Evolutionary conservation across 805 yeast genomes (phyloP), one percentile per base, ranked within the genome.

Genomic region (Scheffersomyces ergatensis): DNA sequence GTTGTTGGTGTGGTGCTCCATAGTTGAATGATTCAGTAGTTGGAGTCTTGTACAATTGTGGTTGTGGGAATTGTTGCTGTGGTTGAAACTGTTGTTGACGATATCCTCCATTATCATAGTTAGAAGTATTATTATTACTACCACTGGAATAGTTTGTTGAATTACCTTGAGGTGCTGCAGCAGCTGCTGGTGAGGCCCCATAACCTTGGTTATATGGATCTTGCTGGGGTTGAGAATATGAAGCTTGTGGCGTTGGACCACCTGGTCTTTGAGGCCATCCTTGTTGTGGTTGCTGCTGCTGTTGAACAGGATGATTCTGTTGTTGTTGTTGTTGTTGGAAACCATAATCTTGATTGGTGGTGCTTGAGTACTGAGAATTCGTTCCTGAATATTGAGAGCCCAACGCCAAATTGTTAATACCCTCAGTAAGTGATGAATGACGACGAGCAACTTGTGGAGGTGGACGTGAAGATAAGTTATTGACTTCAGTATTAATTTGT

Each of bases 21-120:
- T 24, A 14, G 8, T 9, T 30, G 13, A 7, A 27, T 17, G 12
- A 17, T 20, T 21, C 33, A 13, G 15, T 36, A 35, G 33, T 31
- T 37, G 26, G 16, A 29, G 20, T 19, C 20, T 35, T 34, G 41
- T 19, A 21, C 18, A 30, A 17, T 31, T 30, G 38, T 4, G 42
- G 38, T 36, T 40, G 45, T 31, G 34, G 45, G n/a, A 23, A 30
- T 29, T 35, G 35, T 23, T 3, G 33, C n/a, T n/a, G n/a, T n/a
- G n/a, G n/a, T n/a, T n/a, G n/a, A n/a, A n/a, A n/a, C n/a, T n/a
- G n/a, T 1, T 26, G 27, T 29, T 39, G 38, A 27, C 5, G n/a
- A 7, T 8, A 9, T 26, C 14, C 14, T 26, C n/a, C 14, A 26
- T 29, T 13, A 29, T 8, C 7, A 15, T 14, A 14, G 11, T 29